phyloP scores from a whole-genome alignment of 2,329 filamentous ascomycete genomes.

The Dothistroma pini region DNA sequence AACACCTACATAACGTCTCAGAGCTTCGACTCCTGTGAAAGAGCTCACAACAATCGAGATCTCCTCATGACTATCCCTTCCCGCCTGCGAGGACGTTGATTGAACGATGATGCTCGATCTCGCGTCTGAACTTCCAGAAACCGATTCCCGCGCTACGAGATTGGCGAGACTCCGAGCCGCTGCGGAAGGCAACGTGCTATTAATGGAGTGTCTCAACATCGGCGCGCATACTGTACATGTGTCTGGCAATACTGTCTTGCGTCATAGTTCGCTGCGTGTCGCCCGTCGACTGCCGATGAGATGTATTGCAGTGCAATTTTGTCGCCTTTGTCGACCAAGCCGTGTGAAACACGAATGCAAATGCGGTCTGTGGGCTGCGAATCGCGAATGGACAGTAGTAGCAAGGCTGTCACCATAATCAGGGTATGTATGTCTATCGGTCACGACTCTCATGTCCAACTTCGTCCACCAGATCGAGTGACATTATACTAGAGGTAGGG shows the following conservation, averaged over 20 bases:
- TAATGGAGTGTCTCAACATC: neutral
- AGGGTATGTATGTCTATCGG: neutral
- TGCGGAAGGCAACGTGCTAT: neutral
- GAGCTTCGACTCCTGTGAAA: neutral
- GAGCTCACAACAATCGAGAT: neutral
- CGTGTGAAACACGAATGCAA: neutral
- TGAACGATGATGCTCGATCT: neutral
- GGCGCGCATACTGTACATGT: neutral
- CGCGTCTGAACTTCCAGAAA: neutral
- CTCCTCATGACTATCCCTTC: neutral
- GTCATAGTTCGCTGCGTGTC: neutral
- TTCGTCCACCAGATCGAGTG: too few relatives aligned
- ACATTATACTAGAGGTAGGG: too few relatives aligned
- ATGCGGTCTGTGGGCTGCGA: neutral
- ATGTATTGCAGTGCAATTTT: neutral
- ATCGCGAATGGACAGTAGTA: neutral
- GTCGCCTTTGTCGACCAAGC: neutral
- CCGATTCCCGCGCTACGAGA: neutral
- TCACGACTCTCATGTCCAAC: neutral
- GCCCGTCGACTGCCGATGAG: neutral
- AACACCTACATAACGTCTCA: neutral
- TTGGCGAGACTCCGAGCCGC: neutral
- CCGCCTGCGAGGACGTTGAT: neutral
- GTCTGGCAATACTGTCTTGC: neutral
- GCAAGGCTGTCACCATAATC: neutral